Evolutionary conservation across 495 filamentous ascomycete species (phyloP).

Genomic region (Aspergillus ellipticus): DNA sequence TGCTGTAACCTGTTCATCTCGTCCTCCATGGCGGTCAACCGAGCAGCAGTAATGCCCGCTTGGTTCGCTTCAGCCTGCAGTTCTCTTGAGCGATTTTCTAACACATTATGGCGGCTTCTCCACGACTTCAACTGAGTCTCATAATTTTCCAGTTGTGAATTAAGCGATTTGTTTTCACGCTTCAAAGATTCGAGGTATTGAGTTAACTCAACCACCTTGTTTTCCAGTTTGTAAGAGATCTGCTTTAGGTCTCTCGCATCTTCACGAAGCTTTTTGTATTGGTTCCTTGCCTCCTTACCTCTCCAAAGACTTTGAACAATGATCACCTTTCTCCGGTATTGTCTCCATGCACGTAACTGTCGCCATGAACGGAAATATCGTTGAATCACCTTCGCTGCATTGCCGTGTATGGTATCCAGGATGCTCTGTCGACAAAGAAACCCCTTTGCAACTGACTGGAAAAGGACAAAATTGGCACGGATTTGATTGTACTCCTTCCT

Average conservation of each 20-base stretch:
- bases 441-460: constrained; percentile 87
- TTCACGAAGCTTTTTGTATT: constrained; percentile 86
- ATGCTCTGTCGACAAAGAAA: constrained; percentile 84
- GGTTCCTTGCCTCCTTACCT: constrained; percentile 72
- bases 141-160: constrained; percentile 91
- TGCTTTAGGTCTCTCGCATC: constrained; percentile 97
- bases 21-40: constrained; percentile 81
- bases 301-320: constrained; percentile 94
- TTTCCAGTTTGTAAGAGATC: constrained; percentile 98
- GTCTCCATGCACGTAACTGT: constrained; percentile 76
- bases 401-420: constrained; percentile 88
- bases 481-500: constrained; percentile 71
- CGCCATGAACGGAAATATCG: constrained; percentile 79
- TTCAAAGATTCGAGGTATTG: constrained; percentile 90
- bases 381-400: constrained; percentile 88
- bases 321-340: constrained; percentile 82
- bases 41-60: constrained; percentile 89
- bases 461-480: constrained; percentile 75
- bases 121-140: constrained; percentile 92
- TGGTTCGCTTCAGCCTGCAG: constrained; percentile 96
- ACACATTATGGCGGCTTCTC: constrained; percentile 84
- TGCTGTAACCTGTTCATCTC: constrained; percentile 91
- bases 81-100: constrained; percentile 87
- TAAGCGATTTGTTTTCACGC: constrained; percentile 83
- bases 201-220: constrained; percentile 98